Conservation (phyloP, 2,329 filamentous ascomycete genomes). For the Paramyrothecium sp. region DNA sequence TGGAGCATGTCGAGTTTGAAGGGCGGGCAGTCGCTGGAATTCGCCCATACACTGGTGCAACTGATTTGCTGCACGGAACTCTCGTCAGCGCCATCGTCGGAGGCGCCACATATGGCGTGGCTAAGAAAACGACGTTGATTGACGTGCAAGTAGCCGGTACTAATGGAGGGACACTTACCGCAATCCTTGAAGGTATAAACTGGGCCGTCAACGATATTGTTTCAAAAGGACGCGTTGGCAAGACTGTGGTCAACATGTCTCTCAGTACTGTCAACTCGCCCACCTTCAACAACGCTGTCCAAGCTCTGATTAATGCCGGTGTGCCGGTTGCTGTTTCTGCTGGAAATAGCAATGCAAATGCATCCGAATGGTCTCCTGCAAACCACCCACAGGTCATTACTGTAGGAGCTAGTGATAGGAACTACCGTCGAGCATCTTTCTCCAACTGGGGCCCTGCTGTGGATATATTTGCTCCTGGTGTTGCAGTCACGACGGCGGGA, state of each 20-base stretch:
- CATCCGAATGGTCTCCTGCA: constrained; percentile 15
- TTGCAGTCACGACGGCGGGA: constrained; percentile 7
- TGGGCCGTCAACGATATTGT: constrained; percentile 35
- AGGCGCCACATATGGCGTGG: constrained; percentile 35
- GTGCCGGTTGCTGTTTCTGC: not conserved
- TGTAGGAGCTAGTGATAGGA: constrained; percentile 26
- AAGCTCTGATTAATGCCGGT: not conserved
- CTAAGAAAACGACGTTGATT: constrained; percentile 30
- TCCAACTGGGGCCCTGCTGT: constrained; percentile 46
- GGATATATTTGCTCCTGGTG: not conserved
- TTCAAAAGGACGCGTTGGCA: constrained; percentile 28
- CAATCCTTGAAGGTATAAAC: constrained; percentile 37
- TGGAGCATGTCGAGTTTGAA: constrained; percentile 34
- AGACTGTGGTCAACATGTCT: constrained; percentile 38
- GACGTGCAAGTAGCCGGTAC: constrained; percentile 30
- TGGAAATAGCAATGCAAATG: not conserved
- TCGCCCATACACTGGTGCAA: constrained; percentile 25
- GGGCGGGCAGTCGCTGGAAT: constrained; percentile 35
- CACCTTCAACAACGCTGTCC: not conserved
- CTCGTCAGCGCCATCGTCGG: constrained; percentile 33
- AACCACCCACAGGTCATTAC: constrained; percentile 20
- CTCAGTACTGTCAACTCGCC: constrained; percentile 23
- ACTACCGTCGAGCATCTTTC: constrained; percentile 32
- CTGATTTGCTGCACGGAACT: constrained; percentile 26
- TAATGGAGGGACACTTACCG: constrained; percentile 17